Conservation (phyloP, 495 filamentous ascomycete genomes). For the Aeminium ludgeri region DNA sequence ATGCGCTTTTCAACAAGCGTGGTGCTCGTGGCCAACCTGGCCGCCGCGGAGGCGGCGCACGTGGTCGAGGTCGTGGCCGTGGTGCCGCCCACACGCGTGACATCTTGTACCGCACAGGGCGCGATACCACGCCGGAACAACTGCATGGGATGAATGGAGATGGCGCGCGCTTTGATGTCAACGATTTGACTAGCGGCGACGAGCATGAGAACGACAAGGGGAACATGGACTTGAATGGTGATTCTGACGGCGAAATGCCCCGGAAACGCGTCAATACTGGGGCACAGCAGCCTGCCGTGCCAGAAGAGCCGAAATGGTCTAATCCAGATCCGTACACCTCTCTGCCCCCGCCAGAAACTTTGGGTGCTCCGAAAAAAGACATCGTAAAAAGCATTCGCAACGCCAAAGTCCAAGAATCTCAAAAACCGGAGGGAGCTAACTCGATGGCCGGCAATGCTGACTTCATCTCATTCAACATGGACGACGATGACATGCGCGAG, state of each 20-base stretch:
- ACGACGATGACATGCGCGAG: too few species aligned
- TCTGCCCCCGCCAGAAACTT: slow-evolving; percentile 54
- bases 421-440: slow-evolving; percentile 30
- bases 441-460: slow-evolving; percentile 49
- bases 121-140: slow-evolving; percentile 21
- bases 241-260: slow-evolving; percentile 14
- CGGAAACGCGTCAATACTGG: slow-evolving; percentile 3
- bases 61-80: background rate
- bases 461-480: slow-evolving; percentile 66
- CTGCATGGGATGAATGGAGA: slow-evolving; percentile 19
- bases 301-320: slow-evolving; percentile 58
- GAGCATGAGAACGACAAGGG: too few species aligned
- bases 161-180: slow-evolving; percentile 23
- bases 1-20: background rate
- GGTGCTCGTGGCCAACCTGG: too few species aligned
- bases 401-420: slow-evolving; percentile 38
- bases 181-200: slow-evolving; percentile 47
- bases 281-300: background rate
- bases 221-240: too few species aligned
- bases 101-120: slow-evolving; percentile 1
- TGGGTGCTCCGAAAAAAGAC: slow-evolving; percentile 52
- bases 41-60: background rate
- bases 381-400: slow-evolving; percentile 79
- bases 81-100: slow-evolving; percentile 8
- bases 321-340: slow-evolving; percentile 86